Evolutionary conservation across 225 moss, liverwort and hornwort genomes (phyloP).

Genomic region (Physcomitrellopsis africana): DNA sequence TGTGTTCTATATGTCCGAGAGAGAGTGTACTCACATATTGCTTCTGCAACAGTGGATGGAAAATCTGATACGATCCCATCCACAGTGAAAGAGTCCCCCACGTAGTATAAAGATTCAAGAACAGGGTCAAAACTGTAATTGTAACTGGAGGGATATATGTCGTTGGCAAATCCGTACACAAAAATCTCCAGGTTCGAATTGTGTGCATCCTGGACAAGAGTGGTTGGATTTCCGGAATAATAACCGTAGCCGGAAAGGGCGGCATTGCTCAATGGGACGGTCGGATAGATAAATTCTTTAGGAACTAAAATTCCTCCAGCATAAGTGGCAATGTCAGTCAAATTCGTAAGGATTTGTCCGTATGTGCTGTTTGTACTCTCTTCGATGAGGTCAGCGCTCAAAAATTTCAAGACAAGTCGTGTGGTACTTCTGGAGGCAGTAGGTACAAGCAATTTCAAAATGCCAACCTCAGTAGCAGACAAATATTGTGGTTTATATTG

Average conservation of each 20-base stretch:
- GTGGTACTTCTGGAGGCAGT: constrained; percentile 25
- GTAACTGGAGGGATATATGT: constrained; percentile 53
- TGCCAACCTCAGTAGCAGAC: constrained; percentile 81
- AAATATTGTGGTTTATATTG: constrained; percentile 13
- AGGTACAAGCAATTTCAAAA: constrained; percentile 53
- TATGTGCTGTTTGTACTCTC: constrained; percentile 72
- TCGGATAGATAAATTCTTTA: constrained; percentile 56
- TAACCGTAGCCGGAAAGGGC: constrained; percentile 5
- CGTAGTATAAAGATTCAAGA: constrained; percentile 58
- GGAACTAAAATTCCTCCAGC: constrained; percentile 83
- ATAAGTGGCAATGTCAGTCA: constrained; percentile 66
- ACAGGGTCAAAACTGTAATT: constrained; percentile 82
- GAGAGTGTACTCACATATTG: constrained; percentile 63
- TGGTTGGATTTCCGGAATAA: constrained; percentile 35
- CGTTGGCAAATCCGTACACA: constrained; percentile 76
- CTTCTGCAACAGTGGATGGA: constrained; percentile 78
- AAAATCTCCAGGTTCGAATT: constrained; percentile 44
- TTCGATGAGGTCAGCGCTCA: constrained; percentile 36
- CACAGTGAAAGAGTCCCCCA: constrained; percentile 67
- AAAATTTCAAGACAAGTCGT: constrained; percentile 69
- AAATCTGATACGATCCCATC: constrained; percentile 90
- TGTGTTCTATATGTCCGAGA: not conserved
- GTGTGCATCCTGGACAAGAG: constrained; percentile 74
- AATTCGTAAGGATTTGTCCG: constrained; percentile 47
- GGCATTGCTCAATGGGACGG: constrained; percentile 1